phyloP scores from a whole-genome alignment of 805 yeast species.

The Metschnikowia orientalis region DNA sequence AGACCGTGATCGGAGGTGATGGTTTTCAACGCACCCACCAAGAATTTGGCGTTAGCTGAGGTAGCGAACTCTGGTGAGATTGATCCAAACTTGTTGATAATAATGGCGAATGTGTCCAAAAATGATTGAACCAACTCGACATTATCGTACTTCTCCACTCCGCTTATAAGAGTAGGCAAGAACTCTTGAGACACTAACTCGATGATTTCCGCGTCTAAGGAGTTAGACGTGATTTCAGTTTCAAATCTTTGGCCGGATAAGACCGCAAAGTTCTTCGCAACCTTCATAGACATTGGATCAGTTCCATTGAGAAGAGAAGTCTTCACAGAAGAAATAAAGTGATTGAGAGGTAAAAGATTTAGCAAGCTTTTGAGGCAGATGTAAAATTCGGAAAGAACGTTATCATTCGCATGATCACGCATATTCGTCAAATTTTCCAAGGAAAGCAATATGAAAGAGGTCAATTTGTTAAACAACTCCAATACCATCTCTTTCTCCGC shows the following conservation, averaged over 20 bases:
- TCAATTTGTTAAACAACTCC: constrained; percentile 28
- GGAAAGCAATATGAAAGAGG: constrained; percentile 32
- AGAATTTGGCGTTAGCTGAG: constrained; percentile 41
- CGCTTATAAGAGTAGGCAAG: constrained; percentile 45
- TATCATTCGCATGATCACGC: constrained; percentile 11
- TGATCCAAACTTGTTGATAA: constrained; percentile 59
- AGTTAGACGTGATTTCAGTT: constrained; percentile 49
- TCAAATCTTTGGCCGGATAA: constrained; percentile 68
- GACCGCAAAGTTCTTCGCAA: constrained; percentile 58
- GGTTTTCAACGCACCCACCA: constrained; percentile 47
- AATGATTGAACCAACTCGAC: constrained; percentile 61
- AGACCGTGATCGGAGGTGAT: constrained; percentile 52
- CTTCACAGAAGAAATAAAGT: constrained; percentile 60
- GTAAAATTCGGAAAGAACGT: constrained; percentile 43
- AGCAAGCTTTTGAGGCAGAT: constrained; percentile 58
- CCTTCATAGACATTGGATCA: constrained; percentile 41
- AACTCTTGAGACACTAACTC: constrained; percentile 49
- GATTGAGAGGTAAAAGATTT: constrained; percentile 68
- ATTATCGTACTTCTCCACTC: constrained; percentile 32
- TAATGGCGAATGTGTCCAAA: constrained; percentile 59
- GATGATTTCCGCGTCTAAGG: constrained; percentile 41
- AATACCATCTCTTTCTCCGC: constrained; percentile 29
- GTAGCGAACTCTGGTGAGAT: constrained; percentile 22
- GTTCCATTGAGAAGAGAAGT: constrained; percentile 34
- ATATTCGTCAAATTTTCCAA: constrained; percentile 33